phyloP scores from a whole-genome alignment of 768 basidiomycete species.

The Gymnopilus dilepis region DNA sequence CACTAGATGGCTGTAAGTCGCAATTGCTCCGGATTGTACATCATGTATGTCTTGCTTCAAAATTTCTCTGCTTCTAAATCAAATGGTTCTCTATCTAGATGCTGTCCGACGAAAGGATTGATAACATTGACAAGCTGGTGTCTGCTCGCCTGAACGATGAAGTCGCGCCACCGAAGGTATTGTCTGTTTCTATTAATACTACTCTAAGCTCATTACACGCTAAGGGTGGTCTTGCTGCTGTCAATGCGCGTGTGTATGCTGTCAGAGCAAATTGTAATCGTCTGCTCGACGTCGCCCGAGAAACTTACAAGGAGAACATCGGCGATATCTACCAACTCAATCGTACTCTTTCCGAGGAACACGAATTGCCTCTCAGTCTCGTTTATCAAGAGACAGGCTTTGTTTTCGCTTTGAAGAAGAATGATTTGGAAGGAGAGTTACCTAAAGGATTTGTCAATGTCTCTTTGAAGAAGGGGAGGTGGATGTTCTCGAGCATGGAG shows the following conservation, averaged over 20 bases:
- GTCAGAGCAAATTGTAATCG: slow-evolving; percentile 85
- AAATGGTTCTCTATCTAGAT: slow-evolving; percentile 48
- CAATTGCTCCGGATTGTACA: slow-evolving; percentile 66
- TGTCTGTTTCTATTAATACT: neutral
- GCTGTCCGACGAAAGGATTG: slow-evolving; percentile 75
- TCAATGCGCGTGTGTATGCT: slow-evolving; percentile 88
- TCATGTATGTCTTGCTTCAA: slow-evolving; percentile 46
- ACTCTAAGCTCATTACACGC: neutral
- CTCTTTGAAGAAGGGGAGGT: slow-evolving; percentile 68
- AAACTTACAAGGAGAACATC: slow-evolving; percentile 93
- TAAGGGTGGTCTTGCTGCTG: slow-evolving; percentile 73
- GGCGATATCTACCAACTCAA: slow-evolving; percentile 82
- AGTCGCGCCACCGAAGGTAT: slow-evolving; percentile 61
- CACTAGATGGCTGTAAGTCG: slow-evolving; percentile 61
- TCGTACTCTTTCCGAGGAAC: slow-evolving; percentile 59
- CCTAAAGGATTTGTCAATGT: slow-evolving; percentile 78
- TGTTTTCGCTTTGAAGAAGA: slow-evolving; percentile 72
- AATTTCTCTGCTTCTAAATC: neutral
- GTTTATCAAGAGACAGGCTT: slow-evolving; percentile 79
- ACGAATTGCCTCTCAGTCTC: slow-evolving; percentile 68
- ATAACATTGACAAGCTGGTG: slow-evolving; percentile 63
- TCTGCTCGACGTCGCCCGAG: slow-evolving; percentile 91
- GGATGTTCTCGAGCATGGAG: slow-evolving; percentile 80
- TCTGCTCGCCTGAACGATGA: slow-evolving; percentile 77
- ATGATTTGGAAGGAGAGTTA: slow-evolving; percentile 64